Evolutionary conservation across 1,284 basidiomycete genomes (phyloP).

Genomic region (Apiotrichum mycotoxinovorans): DNA sequence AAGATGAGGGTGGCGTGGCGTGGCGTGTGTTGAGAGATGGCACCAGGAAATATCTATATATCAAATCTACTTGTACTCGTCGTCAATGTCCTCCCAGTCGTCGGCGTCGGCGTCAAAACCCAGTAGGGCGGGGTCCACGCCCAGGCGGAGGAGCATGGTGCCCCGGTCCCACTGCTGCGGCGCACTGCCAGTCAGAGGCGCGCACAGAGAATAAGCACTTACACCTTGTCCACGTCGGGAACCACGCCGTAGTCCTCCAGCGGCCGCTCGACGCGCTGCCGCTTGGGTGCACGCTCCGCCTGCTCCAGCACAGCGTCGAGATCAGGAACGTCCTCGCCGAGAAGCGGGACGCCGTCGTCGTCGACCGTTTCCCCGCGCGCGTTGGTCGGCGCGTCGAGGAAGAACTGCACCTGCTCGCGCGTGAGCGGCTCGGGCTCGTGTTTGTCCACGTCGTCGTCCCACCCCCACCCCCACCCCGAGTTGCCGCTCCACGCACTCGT

Average conservation of each 20-base stretch:
- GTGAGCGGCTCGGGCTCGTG: background rate
- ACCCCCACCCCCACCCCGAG: slow-evolving; percentile 1
- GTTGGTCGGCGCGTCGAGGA: slow-evolving; percentile 21
- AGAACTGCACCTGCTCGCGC: slow-evolving; percentile 17
- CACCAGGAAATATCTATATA: no score
- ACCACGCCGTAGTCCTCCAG: background rate
- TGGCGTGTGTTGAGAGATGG: no score
- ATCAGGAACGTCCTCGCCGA: slow-evolving; percentile 8
- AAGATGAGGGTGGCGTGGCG: no score
- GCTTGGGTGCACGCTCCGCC: no score
- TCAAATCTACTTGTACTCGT: background rate
- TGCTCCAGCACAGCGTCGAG: no score
- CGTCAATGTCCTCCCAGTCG: slow-evolving; percentile 34
- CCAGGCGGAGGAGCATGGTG: slow-evolving; percentile 32
- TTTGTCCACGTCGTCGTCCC: background rate
- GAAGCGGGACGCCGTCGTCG: slow-evolving; percentile 27
- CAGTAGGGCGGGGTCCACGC: slow-evolving; percentile 43
- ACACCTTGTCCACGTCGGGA: background rate
- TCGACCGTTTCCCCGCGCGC: slow-evolving; percentile 31
- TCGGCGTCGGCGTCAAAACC: slow-evolving; percentile 39
- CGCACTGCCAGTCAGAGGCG: background rate
- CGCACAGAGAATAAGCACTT: background rate
- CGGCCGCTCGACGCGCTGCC: background rate
- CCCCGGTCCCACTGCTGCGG: slow-evolving; percentile 36
- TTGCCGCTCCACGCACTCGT: background rate